phyloP scores from a whole-genome alignment of 306 rosid species.

The Lotus japonicus region DNA sequence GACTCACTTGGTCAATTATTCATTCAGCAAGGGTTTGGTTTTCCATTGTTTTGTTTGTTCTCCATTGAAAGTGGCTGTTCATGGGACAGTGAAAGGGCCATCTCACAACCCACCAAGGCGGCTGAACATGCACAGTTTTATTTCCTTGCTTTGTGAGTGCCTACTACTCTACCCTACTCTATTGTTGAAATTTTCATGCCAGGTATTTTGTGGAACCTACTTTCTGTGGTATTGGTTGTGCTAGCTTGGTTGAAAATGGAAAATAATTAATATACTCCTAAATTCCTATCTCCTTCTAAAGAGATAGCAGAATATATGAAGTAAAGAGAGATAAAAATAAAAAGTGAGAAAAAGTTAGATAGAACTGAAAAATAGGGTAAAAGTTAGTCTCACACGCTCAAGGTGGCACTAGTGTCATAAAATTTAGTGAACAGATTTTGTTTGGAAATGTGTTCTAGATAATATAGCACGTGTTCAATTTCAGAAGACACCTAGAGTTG shows the following conservation, averaged over 20 bases:
- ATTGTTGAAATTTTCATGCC: not conserved
- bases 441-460: not conserved
- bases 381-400: too few species aligned
- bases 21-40: not conserved
- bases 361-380: too few species aligned
- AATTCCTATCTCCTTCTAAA: too few species aligned
- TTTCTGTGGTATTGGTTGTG: not conserved
- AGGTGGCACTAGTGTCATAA: not conserved
- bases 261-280: too few species aligned
- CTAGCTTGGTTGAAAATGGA: not conserved
- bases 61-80: conserved; percentile 13
- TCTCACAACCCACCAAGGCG: not conserved
- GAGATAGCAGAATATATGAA: too few species aligned
- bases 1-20: conserved; percentile 6
- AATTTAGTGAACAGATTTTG: not conserved
- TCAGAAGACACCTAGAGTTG: not conserved
- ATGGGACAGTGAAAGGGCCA: conserved; percentile 2
- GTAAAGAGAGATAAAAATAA: too few species aligned
- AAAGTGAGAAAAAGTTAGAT: too few species aligned
- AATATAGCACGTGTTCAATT: not conserved
- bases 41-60: too few species aligned
- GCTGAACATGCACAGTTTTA: not conserved
- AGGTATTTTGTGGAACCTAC: not conserved
- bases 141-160: not conserved
- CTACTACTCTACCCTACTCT: not conserved